Evolutionary conservation across 805 yeast species (phyloP).

Genomic region (Peterozyma xylosa): DNA sequence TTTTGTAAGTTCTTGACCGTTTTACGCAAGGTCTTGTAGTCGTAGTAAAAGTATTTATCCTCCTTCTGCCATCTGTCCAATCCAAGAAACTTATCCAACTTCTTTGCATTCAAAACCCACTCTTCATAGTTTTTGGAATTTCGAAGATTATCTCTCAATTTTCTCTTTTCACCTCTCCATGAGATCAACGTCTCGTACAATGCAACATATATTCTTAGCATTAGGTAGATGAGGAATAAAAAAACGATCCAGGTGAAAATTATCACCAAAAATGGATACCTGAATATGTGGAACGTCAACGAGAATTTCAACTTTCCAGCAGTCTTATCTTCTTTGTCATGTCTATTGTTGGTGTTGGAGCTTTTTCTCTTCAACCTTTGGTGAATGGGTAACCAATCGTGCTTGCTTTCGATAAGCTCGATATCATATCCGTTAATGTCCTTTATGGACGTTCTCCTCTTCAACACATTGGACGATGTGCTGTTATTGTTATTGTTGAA

Average conservation of each 20-base stretch:
- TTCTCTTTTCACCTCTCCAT: constrained; percentile 52
- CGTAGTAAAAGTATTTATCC: constrained; percentile 60
- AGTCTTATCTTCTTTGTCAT: constrained; percentile 3
- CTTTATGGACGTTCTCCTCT: constrained; percentile 3
- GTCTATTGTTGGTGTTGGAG: constrained; percentile 2
- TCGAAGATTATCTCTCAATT: constrained; percentile 41
- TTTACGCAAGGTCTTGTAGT: constrained; percentile 48
- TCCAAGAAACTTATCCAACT: constrained; percentile 49
- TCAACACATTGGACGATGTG: background rate
- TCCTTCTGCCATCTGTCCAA: constrained; percentile 58
- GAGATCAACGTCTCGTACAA: constrained; percentile 51
- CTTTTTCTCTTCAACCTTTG: constrained; percentile 11
- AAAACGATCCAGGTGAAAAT: constrained; percentile 47
- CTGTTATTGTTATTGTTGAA: background rate
- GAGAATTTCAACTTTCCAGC: constrained; percentile 7
- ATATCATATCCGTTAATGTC: constrained; percentile 12
- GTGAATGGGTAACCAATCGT: constrained; percentile 41
- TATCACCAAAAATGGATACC: constrained; percentile 59
- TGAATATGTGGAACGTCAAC: constrained; percentile 34
- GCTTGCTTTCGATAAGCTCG: constrained; percentile 31
- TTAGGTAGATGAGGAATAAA: constrained; percentile 40
- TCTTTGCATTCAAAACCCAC: constrained; percentile 53
- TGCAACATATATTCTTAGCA: constrained; percentile 54
- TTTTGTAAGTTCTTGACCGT: constrained; percentile 34
- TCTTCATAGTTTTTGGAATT: constrained; percentile 45